A percentile compares a stretch with the other conserved stretches of the same genome.
These are phyloP conservation scores for Cydonia oblonga DNA, from an alignment of 331 rosid species.

Conservation along the genomic window DNA sequence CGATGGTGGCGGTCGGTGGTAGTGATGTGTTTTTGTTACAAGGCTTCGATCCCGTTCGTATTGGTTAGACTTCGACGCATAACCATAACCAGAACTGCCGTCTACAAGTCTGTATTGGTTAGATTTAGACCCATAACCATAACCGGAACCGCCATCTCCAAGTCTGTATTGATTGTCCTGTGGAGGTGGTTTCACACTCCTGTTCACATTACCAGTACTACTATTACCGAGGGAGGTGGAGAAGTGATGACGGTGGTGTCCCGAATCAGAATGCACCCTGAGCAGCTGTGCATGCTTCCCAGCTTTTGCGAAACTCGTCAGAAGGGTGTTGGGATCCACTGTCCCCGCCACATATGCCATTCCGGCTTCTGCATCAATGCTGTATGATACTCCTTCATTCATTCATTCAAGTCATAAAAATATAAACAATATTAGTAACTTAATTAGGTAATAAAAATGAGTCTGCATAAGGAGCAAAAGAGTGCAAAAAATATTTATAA, in stretches of 20 bases:
- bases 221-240: not conserved
- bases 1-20: too few species aligned
- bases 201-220: not conserved
- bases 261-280: conserved; percentile 1
- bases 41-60: not conserved
- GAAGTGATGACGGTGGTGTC: not conserved
- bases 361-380: not conserved
- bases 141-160: not conserved
- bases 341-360: not conserved
- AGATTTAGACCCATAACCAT: not conserved
- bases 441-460: not conserved
- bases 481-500: too few species aligned
- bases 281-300: conserved; percentile 6
- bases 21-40: not conserved
- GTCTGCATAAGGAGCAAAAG: not conserved
- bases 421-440: not conserved
- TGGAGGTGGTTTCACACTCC: not conserved
- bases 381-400: not conserved
- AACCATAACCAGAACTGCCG: too few species aligned
- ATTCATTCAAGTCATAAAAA: not conserved
- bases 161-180: not conserved
- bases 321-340: not conserved
- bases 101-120: not conserved
- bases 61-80: too few species aligned
- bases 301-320: conserved; percentile 2